phyloP scores from a whole-genome alignment of 2,329 filamentous ascomycete species.

The Microthyrium microscopicum region DNA sequence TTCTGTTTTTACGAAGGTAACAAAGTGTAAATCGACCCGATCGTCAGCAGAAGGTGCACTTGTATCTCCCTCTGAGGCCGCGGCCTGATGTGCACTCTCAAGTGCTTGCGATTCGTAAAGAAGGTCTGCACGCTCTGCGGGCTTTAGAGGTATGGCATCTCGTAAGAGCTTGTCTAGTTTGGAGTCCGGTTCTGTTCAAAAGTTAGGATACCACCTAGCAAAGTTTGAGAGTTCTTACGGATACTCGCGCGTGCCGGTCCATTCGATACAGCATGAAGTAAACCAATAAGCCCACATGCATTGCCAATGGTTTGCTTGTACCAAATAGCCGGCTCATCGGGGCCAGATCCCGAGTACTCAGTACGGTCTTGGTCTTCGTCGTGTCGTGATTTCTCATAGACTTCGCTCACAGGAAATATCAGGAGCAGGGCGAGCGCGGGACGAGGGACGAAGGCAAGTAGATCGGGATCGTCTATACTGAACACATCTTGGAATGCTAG shows the following conservation, averaged over 20 bases:
- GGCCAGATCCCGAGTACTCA: slow-evolving; percentile 52
- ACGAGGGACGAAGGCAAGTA: slow-evolving; percentile 74
- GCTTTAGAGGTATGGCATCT: slow-evolving; percentile 52
- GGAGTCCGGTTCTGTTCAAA: slow-evolving; percentile 25
- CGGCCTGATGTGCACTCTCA: slow-evolving; percentile 61
- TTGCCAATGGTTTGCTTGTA: slow-evolving; percentile 91
- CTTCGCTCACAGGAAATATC: slow-evolving; percentile 69
- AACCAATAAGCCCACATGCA: slow-evolving; percentile 77
- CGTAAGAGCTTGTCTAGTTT: slow-evolving; percentile 49
- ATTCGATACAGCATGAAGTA: slow-evolving; percentile 71
- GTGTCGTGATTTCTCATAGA: slow-evolving; percentile 61
- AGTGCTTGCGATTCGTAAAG: slow-evolving; percentile 63
- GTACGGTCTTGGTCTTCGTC: slow-evolving; percentile 50
- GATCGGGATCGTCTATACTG: slow-evolving; percentile 69
- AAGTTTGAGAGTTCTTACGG: slow-evolving; percentile 18
- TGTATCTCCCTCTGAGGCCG: slow-evolving; percentile 64
- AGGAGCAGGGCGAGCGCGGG: slow-evolving; percentile 79
- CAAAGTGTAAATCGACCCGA: slow-evolving; percentile 84
- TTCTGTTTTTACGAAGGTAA: slow-evolving; percentile 70
- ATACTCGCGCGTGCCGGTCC: slow-evolving; percentile 51
- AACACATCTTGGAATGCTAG: slow-evolving; percentile 82
- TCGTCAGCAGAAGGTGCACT: slow-evolving; percentile 61
- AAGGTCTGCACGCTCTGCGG: slow-evolving; percentile 49
- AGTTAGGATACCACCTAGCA: too few relatives aligned
- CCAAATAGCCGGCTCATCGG: slow-evolving; percentile 67